phyloP scores from a whole-genome alignment of 2,329 filamentous ascomycete species.

The Aureobasidium sp. region DNA sequence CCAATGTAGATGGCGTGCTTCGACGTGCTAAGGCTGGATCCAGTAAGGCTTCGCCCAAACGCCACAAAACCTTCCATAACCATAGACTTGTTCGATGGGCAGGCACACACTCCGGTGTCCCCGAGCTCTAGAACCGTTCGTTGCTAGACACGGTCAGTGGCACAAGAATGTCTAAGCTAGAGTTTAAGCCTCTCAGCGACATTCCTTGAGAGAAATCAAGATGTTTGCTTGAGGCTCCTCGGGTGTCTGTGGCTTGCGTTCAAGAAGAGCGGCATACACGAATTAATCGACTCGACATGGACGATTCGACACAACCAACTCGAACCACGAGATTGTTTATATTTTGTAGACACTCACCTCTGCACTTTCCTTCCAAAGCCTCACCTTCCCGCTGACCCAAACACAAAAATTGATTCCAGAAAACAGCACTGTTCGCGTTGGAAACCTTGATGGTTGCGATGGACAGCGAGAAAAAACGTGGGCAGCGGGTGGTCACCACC shows the following conservation, averaged over 20 bases:
- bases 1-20: constrained; percentile 6
- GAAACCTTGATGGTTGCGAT: not conserved
- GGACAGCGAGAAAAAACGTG: not conserved
- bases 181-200: not conserved
- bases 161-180: not conserved
- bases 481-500: not conserved
- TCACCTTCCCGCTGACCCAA: too few species aligned
- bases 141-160: not conserved
- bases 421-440: not conserved
- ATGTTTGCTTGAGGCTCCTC: not conserved
- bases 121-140: not conserved
- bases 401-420: not conserved
- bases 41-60: not conserved
- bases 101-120: not conserved
- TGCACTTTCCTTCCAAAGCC: not conserved
- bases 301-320: not conserved
- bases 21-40: not conserved
- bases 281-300: too few species aligned
- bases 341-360: too few species aligned
- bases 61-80: too few species aligned
- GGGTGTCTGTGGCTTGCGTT: not conserved
- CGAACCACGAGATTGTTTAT: not conserved
- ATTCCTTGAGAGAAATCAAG: not conserved
- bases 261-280: too few species aligned
- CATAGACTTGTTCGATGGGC: not conserved